Evolutionary conservation across 805 yeast species (phyloP).

Genomic region (Sungouiozyma ichnusensis): DNA sequence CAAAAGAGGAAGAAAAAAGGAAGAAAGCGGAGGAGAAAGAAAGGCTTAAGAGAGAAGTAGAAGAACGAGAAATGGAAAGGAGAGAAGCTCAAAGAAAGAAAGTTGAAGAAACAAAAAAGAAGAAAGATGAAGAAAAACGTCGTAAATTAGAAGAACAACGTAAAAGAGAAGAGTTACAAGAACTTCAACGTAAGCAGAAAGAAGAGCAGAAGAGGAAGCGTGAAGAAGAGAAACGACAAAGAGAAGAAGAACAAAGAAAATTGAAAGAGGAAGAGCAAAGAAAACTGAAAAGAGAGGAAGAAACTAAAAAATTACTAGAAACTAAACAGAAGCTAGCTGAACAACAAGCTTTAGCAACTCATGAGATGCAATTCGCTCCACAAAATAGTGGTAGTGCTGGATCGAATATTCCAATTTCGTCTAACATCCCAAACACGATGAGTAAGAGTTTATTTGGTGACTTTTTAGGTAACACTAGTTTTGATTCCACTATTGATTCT

Average conservation of each 20-base stretch:
- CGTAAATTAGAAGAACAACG: constrained; percentile 33
- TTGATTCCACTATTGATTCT: neutral
- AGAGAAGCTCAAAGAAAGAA: constrained; percentile 30
- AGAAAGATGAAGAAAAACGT: constrained; percentile 33
- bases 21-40: constrained; percentile 47
- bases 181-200: constrained; percentile 28
- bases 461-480: neutral
- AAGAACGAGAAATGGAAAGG: constrained; percentile 34
- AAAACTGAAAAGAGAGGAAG: constrained; percentile 15
- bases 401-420: neutral
- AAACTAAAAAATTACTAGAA: constrained; percentile 21
- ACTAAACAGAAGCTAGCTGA: constrained; percentile 1
- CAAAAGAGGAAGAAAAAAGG: constrained; percentile 51
- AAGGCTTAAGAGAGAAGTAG: constrained; percentile 35
- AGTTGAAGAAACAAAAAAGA: constrained; percentile 32
- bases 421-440: neutral
- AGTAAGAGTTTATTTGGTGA: neutral
- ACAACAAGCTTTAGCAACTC: neutral
- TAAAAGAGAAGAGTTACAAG: constrained; percentile 33
- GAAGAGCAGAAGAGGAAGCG: constrained; percentile 33
- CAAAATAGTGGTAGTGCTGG: neutral
- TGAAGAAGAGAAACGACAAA: constrained; percentile 30
- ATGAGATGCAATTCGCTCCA: neutral
- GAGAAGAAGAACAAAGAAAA: constrained; percentile 19
- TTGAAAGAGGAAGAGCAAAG: constrained; percentile 19